Evolutionary conservation across 257 asterid species (phyloP), one percentile per base, ranked within the genome.

Genomic region (Scutellaria barbata): DNA sequence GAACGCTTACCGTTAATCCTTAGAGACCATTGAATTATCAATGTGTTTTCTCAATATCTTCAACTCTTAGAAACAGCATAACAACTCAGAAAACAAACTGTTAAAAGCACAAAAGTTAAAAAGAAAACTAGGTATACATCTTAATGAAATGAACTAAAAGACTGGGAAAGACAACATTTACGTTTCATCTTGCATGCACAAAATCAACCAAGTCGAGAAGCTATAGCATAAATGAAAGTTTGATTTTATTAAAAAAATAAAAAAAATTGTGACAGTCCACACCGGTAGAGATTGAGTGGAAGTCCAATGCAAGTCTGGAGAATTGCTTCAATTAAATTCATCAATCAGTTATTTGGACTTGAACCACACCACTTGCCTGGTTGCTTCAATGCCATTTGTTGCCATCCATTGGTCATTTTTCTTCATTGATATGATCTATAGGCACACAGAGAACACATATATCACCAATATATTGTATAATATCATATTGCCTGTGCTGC

Each of bases 391-490:
- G 42, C 47, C 10, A n/a, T 16, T 55, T 37, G 30, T 25, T 16
- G 76, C 53, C 62, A 55, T 48, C 58, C 47, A 46, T 14, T 56
- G 63, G 66, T 39, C 72, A n/a, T 22, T 53, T 22, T 47, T 48
- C 64, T 55, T 64, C 37, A 52, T 18, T 64, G 42, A 56, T 71
- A 39, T 18, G 69, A 77, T 67, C 59, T 77, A 63, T 16, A 71
- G 35, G 45, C 35, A 71, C 20, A 57, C 60, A 37, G 50, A 56
- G 48, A 30, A 30, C 25, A 42, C 39, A 56, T 7, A 5, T 37
- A 67, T 12, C 25, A 74, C 25, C 64, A 42, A 51, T 48, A 54
- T 6, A 54, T 54, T 9, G 11, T 20, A 20, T 30, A 16, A 43
- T 10, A 63, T 35, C 12, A 16, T 42, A 16, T 7, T 72, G 47